phyloP scores from a whole-genome alignment of 345 rosid genomes.

The Sapria himalayana region DNA sequence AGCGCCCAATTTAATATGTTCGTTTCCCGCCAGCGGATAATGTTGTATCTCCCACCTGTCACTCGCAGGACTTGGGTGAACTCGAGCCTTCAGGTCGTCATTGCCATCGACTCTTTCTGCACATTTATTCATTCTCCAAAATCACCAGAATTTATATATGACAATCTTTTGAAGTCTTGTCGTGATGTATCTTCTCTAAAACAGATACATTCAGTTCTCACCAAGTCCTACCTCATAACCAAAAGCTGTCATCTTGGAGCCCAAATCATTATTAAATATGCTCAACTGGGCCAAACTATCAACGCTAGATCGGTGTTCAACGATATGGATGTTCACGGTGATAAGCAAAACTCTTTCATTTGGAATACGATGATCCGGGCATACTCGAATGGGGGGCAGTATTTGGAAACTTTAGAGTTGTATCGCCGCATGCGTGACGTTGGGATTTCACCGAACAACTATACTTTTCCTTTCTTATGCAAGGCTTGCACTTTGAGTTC shows the following conservation, averaged over 20 bases:
- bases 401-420: conserved; percentile 17
- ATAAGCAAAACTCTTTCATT: conserved; percentile 17
- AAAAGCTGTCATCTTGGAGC: conserved; percentile 19
- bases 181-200: conserved; percentile 13
- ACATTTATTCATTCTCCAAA: conserved; percentile 9
- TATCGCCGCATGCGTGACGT: conserved; percentile 19
- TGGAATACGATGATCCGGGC: conserved; percentile 36
- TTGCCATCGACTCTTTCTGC: background rate
- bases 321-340: conserved; percentile 1
- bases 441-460: conserved; percentile 19
- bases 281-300: conserved; percentile 12
- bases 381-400: conserved; percentile 17
- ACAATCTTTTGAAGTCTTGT: conserved; percentile 13
- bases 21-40: too few relatives aligned
- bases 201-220: conserved; percentile 23
- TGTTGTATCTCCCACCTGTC: too few relatives aligned
- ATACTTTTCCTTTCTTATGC: conserved; percentile 21
- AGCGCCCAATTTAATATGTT: too few relatives aligned
- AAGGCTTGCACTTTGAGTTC: conserved; percentile 20
- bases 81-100: too few relatives aligned
- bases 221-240: conserved; percentile 10
- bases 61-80: too few relatives aligned
- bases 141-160: conserved; percentile 11
- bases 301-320: conserved; percentile 19
- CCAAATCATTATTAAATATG: conserved; percentile 19